A percentile compares a stretch with the other conserved stretches of the same genome.
Evolutionary conservation across 371 early-diverging fungal species (phyloP).

Genomic region (Lichtheimia ornata): DNA sequence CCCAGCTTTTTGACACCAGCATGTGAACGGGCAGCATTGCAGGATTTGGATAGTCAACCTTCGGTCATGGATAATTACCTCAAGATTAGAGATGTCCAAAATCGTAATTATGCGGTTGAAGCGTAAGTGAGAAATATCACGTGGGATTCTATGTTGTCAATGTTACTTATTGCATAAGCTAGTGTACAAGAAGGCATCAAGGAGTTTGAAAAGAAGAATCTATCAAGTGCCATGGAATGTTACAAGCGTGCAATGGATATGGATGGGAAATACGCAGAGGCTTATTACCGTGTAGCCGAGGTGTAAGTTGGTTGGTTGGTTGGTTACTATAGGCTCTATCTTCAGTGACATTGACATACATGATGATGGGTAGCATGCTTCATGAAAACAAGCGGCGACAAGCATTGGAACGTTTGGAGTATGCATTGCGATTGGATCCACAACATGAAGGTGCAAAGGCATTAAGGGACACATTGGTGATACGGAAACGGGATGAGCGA

Average conservation of each 20-base stretch:
- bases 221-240: constrained; percentile 40
- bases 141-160: not conserved
- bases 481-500: not conserved
- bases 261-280: constrained; percentile 55
- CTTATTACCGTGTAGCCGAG: constrained; percentile 48
- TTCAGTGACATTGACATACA: not conserved
- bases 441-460: constrained; percentile 34
- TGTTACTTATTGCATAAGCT: not conserved
- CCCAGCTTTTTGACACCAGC: constrained; percentile 22
- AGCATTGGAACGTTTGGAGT: constrained; percentile 27
- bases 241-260: constrained; percentile 52
- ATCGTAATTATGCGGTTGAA: constrained; percentile 46
- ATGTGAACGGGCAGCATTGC: constrained; percentile 8
- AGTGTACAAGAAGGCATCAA: constrained; percentile 51
- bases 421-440: constrained; percentile 34
- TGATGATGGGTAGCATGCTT: not conserved
- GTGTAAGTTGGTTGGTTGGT: constrained; percentile 38
- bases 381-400: no score
- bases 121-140: constrained; percentile 34
- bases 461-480: constrained; percentile 5
- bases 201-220: constrained; percentile 21
- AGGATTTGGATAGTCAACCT: constrained; percentile 8
- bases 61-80: constrained; percentile 33
- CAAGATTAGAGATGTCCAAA: constrained; percentile 44
- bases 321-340: not conserved